Evolutionary conservation across 495 filamentous ascomycete species (phyloP).

Genomic region (Bombardia bombarda): DNA sequence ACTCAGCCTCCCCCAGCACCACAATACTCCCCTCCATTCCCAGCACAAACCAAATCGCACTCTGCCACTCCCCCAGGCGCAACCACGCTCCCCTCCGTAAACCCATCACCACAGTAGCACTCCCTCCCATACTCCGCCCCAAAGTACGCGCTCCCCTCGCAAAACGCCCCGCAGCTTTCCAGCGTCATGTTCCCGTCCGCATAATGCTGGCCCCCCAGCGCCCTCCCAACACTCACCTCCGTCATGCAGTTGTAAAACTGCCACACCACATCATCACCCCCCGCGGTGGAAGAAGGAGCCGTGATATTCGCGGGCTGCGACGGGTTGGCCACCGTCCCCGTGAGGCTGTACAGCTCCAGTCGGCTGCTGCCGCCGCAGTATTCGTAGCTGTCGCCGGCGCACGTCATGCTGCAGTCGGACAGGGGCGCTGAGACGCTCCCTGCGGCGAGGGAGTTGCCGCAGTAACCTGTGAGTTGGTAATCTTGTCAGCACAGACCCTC

Average conservation of each 20-base stretch:
- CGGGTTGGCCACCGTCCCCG: slow-evolving; percentile 4
- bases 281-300: too few relatives aligned
- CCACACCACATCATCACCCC: slow-evolving; percentile 22
- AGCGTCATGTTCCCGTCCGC: slow-evolving; percentile 26
- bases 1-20: slow-evolving; percentile 31
- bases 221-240: slow-evolving; percentile 22
- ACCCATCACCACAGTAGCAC: slow-evolving; percentile 32
- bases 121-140: slow-evolving; percentile 30
- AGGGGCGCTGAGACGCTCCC: slow-evolving; percentile 19
- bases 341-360: slow-evolving; percentile 29
- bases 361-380: slow-evolving; percentile 38
- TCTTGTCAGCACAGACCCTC: background rate
- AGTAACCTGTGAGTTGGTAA: slow-evolving; percentile 29
- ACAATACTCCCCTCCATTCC: slow-evolving; percentile 27
- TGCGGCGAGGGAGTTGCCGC: slow-evolving; percentile 25
- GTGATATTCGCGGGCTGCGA: slow-evolving; percentile 18
- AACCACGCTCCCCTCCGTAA: slow-evolving; percentile 19
- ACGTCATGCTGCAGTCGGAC: slow-evolving; percentile 34
- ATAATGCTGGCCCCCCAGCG: slow-evolving; percentile 10
- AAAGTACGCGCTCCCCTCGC: slow-evolving; percentile 26
- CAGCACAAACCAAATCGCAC: slow-evolving; percentile 33
- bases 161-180: slow-evolving; percentile 29
- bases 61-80: slow-evolving; percentile 16
- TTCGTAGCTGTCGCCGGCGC: slow-evolving; percentile 29
- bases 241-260: slow-evolving; percentile 29